These are phyloP conservation scores for Lathyrus oleraceus DNA, from an alignment of 306 rosid species.

Conservation along the genomic window DNA sequence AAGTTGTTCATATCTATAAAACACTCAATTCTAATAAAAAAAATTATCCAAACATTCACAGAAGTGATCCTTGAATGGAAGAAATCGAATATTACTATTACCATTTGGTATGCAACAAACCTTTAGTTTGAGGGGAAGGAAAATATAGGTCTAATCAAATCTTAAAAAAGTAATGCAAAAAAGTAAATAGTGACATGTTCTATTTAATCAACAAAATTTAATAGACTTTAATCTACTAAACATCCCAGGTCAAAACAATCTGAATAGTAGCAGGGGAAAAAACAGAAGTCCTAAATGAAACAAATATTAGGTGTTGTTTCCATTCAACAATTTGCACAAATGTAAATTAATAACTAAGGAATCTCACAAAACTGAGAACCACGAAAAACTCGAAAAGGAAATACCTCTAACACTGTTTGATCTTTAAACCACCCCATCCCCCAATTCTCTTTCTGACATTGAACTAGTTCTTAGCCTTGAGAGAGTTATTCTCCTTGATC, in stretches of 20 bases:
- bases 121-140: not conserved
- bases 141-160: constrained; percentile 5
- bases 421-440: not conserved
- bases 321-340: constrained; percentile 26
- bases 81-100: not conserved
- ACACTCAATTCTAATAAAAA: not conserved
- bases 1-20: not conserved
- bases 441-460: not conserved
- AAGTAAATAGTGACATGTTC: constrained; percentile 17
- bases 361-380: constrained; percentile 36
- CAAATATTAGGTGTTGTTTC: constrained; percentile 23
- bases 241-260: constrained; percentile 8
- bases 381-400: constrained; percentile 26
- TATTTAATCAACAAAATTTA: constrained; percentile 27
- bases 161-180: not conserved
- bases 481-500: constrained; percentile 79
- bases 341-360: constrained; percentile 30
- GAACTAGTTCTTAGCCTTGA: constrained; percentile 72
- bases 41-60: not conserved
- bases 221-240: constrained; percentile 7
- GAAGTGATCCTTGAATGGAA: not conserved
- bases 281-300: constrained; percentile 12
- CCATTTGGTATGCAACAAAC: not conserved
- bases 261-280: constrained; percentile 9
- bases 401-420: not conserved